These are phyloP conservation scores for Pistacia atlantica DNA, from an alignment of 345 rosid species.

Conservation along the genomic window DNA sequence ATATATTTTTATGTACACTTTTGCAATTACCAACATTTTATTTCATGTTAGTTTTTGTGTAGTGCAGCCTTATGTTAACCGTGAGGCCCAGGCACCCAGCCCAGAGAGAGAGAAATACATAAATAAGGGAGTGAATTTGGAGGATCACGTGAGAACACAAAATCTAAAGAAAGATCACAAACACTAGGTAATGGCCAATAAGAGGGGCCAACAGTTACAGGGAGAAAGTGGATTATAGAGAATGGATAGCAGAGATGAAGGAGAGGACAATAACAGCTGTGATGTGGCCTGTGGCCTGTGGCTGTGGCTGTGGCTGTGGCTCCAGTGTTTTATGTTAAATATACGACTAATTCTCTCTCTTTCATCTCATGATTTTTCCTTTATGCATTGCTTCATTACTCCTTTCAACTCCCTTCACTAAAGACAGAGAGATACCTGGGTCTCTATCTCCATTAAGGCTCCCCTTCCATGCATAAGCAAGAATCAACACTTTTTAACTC, in stretches of 20 bases:
- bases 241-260: not conserved
- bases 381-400: constrained; percentile 4
- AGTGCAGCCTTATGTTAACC: not conserved
- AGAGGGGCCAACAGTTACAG: constrained; percentile 17
- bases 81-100: constrained; percentile 11
- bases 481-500: not conserved
- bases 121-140: constrained; percentile 24
- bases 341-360: not conserved
- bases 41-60: too few relatives aligned
- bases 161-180: constrained; percentile 38
- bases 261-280: constrained; percentile 26
- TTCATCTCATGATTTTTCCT: not conserved
- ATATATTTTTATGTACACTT: too few relatives aligned
- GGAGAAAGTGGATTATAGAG: constrained; percentile 17
- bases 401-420: not conserved
- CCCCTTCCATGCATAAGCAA: constrained; percentile 16
- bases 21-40: too few relatives aligned
- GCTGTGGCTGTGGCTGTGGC: constrained; percentile 2
- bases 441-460: constrained; percentile 21
- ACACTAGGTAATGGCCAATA: constrained; percentile 17
- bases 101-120: constrained; percentile 11
- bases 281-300: not conserved
- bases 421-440: not conserved
- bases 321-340: constrained; percentile 10
- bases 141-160: constrained; percentile 44